These are phyloP conservation scores for Hypericum androsaemum DNA, from an alignment of 345 rosid species.

Conservation along the genomic window DNA sequence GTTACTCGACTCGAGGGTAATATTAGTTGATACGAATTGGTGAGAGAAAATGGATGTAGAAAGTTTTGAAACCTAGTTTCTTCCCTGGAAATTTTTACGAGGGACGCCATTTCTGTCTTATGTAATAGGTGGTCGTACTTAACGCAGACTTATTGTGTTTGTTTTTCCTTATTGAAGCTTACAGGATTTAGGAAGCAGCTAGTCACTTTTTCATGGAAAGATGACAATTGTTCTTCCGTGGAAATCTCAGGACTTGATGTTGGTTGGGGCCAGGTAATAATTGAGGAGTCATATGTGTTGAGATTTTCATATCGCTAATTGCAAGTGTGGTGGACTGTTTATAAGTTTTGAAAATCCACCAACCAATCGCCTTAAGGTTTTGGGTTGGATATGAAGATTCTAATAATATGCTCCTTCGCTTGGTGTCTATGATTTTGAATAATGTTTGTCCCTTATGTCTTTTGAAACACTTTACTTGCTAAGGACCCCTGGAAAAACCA, in stretches of 20 bases:
- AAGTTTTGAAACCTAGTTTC: not conserved
- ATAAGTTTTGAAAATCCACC: not conserved
- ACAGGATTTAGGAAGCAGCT: slow-evolving; percentile 63
- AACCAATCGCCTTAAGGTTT: no score
- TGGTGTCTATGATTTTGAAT: no score
- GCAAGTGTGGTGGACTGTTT: not conserved
- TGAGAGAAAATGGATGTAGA: no score
- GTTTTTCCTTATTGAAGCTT: slow-evolving; percentile 42
- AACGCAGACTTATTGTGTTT: slow-evolving; percentile 5
- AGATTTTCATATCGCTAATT: not conserved
- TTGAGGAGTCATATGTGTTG: not conserved
- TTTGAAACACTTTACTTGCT: no score
- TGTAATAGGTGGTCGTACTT: not conserved
- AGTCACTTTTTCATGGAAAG: slow-evolving; percentile 52
- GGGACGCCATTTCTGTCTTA: not conserved
- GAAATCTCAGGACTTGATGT: slow-evolving; percentile 96
- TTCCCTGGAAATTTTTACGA: not conserved
- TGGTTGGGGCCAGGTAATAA: slow-evolving; percentile 94
- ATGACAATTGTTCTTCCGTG: slow-evolving; percentile 42
- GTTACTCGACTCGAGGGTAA: no score
- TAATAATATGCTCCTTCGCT: no score
- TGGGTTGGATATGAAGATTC: no score
- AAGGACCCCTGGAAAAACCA: no score
- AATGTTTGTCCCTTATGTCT: no score
- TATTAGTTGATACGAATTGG: no score